Evolutionary conservation across 2,329 filamentous ascomycete species (phyloP), one percentile per base, ranked within the genome.

Genomic region (Fusarium begoniae): DNA sequence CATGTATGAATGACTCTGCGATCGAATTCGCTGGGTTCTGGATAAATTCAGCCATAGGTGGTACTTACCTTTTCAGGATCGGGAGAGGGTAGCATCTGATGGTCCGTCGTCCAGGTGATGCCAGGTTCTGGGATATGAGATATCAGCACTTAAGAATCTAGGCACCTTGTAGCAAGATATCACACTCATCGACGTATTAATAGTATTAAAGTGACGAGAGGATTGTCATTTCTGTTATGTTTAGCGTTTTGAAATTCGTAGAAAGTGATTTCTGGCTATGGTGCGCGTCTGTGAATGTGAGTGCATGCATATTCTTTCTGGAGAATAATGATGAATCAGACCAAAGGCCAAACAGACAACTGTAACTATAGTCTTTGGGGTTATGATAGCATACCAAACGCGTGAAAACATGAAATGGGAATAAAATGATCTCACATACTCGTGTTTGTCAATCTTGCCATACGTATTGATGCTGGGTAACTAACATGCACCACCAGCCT

Each of bases 131-230:
- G 22, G 8, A 14, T 20, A 7, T 28, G 24, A 47, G 24, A 28
- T 3, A 47, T 20, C 18, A 7, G 8, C 5, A 26, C 24, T 14
- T 5, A 20, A 28, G 26, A 30, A 5, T 22, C 13, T 30, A 17
- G 26, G 20, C 2, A 26, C 43, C 7, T 5, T 2, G 17, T 3
- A 20, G 17, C 17, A 20, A 22, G 5, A 3, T 4, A 9, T 1
- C 8, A 48, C 26, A 11, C 20, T 7, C 14, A 30, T n/a, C 0
- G 26, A 2, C 2, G 2, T 30, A 6, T 7, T 48, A 3, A 22
- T 6, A 17, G 22, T 12, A 48, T 48, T 15, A 1, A 4, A 15
- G 9, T 17, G 0, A 2, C 0, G 6, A 4, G 9, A 4, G 2
- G 22, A 8, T 11, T 22, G 4, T 5, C 9, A 2, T 8, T 5